Conservation (phyloP, 2,329 filamentous ascomycete genomes). For the Laburnicola sp. region DNA sequence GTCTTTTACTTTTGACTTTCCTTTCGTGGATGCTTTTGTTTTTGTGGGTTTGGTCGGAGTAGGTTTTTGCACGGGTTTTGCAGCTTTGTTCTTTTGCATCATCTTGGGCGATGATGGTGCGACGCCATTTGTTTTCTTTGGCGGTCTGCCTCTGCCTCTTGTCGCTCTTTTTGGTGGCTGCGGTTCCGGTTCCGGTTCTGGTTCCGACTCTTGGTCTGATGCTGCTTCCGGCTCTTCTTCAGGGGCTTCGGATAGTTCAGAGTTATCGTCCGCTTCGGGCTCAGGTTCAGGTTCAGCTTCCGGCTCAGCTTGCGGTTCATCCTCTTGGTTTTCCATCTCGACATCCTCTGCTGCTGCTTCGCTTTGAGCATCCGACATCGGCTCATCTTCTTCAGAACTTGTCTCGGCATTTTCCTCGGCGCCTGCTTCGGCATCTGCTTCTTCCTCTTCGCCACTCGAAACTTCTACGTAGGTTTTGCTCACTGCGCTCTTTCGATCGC, state of each 20-base stretch:
- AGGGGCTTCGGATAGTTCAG: constrained; percentile 14
- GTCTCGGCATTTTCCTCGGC: constrained; percentile 25
- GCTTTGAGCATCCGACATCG: constrained; percentile 20
- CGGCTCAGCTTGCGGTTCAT: constrained; percentile 12
- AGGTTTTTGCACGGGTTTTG: background rate
- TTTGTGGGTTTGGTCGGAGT: background rate
- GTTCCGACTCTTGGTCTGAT: constrained; percentile 16
- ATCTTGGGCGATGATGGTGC: constrained; percentile 18
- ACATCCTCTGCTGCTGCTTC: constrained; percentile 31
- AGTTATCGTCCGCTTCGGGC: constrained; percentile 20
- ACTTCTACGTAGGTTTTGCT: constrained; percentile 52
- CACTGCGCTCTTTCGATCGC: constrained; percentile 41
- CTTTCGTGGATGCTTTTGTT: background rate
- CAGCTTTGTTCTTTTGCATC: constrained; percentile 22
- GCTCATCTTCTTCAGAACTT: constrained; percentile 19
- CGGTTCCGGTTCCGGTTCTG: constrained; percentile 18
- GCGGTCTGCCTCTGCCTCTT: constrained; percentile 15
- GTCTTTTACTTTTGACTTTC: background rate
- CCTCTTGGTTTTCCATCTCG: constrained; percentile 30
- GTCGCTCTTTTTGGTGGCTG: constrained; percentile 20
- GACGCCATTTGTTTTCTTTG: constrained; percentile 22
- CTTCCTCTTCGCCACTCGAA: constrained; percentile 49
- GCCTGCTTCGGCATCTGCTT: constrained; percentile 36
- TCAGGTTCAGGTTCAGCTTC: constrained; percentile 22
- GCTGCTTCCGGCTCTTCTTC: constrained; percentile 16